Percentiles rank a stretch among this genome's conserved stretches.
Evolutionary conservation across 768 basidiomycete species (phyloP).

Genomic region (Agaricus subrufescens): DNA sequence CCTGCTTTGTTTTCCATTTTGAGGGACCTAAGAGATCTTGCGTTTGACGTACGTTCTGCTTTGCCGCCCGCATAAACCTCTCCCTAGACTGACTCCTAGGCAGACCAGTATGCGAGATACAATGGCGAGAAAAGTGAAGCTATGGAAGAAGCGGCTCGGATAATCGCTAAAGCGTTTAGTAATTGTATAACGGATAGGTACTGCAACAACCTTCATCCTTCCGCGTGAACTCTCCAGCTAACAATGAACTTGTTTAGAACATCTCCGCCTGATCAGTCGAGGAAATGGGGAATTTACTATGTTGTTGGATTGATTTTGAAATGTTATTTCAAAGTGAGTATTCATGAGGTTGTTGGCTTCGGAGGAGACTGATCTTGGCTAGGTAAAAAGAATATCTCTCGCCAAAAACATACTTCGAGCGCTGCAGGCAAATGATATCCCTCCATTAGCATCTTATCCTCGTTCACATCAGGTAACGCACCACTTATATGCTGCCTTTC

Average conservation of each 20-base stretch:
- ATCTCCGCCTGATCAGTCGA: conserved; percentile 66
- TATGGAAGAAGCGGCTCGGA: conserved; percentile 85
- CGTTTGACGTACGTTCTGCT: conserved; percentile 63
- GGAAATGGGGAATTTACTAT: conserved; percentile 92
- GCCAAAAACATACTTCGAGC: conserved; percentile 91
- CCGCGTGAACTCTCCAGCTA: not conserved
- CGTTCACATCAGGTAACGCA: conserved; percentile 75
- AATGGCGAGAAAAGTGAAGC: conserved; percentile 54
- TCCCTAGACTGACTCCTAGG: conserved; percentile 29
- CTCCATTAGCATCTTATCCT: conserved; percentile 70
- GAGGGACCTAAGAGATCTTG: conserved; percentile 78
- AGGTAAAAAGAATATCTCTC: conserved; percentile 90
- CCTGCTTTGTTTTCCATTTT: conserved; percentile 79
- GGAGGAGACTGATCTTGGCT: not conserved
- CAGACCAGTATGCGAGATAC: conserved; percentile 56
- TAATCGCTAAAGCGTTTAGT: conserved; percentile 86
- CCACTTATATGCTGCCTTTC: not conserved
- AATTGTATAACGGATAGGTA: conserved; percentile 78
- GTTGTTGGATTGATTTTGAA: conserved; percentile 89
- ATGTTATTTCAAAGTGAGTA: conserved; percentile 85
- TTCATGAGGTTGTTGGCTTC: not conserved
- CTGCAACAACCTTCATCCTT: not conserved
- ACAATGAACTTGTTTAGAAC: conserved; percentile 33
- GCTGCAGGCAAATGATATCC: conserved; percentile 82
- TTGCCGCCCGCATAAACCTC: not conserved